Evolutionary conservation across 1,139 yeast genomes (phyloP).

Genomic region (Eremothecium cymbalariae): DNA sequence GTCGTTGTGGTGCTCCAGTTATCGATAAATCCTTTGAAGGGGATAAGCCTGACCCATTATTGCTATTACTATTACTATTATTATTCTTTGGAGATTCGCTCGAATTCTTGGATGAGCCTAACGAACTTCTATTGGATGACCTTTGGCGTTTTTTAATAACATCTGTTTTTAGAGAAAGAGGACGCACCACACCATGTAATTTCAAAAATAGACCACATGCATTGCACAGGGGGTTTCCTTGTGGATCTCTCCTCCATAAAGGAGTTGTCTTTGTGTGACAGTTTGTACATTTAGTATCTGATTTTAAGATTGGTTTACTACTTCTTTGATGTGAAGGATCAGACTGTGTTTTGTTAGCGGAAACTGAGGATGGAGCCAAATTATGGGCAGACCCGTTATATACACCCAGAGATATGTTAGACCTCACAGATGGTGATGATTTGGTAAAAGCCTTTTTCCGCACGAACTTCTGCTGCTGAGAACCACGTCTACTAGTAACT

Average conservation of each 20-base stretch:
- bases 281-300: constrained; percentile 52
- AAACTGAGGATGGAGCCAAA: no score
- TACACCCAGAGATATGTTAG: no score
- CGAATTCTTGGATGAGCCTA: background rate
- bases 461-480: no score
- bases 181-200: constrained; percentile 89
- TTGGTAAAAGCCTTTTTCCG: no score
- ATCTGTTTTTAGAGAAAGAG: constrained; percentile 82
- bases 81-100: constrained; percentile 2
- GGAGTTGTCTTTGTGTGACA: constrained; percentile 94
- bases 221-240: constrained; percentile 87
- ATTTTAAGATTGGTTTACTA: constrained; percentile 7
- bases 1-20: no score
- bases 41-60: no score
- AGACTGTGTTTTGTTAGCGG: no score
- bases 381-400: no score
- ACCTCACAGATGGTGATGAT: no score
- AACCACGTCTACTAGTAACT: no score
- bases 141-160: constrained; percentile 72
- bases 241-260: constrained; percentile 87
- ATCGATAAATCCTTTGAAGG: no score
- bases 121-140: constrained; percentile 13
- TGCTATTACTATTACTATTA: no score
- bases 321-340: constrained; percentile 4
- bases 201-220: constrained; percentile 91